Evolutionary conservation across 805 yeast genomes (phyloP).

Genomic region (Candida xyloterini): DNA sequence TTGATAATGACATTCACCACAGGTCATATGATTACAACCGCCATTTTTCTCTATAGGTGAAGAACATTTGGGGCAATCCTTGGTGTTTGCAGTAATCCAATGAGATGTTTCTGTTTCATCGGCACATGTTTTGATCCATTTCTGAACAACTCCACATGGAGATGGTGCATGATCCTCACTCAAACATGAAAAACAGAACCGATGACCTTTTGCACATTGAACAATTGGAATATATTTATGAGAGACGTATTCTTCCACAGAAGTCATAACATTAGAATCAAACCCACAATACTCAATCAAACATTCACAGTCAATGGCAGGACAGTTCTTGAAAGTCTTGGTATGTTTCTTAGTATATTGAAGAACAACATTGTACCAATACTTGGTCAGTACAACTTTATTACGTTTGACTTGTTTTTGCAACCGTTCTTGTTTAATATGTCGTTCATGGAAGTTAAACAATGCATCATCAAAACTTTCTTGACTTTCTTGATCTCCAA

Average conservation of each 20-base stretch:
- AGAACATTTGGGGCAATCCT: slow-evolving; percentile 80
- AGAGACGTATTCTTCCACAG: slow-evolving; percentile 25
- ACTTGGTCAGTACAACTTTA: slow-evolving; percentile 33
- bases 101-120: slow-evolving; percentile 86
- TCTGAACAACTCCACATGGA: slow-evolving; percentile 65
- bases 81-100: slow-evolving; percentile 85
- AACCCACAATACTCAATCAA: slow-evolving; percentile 43
- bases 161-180: slow-evolving; percentile 78
- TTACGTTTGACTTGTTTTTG: slow-evolving; percentile 25
- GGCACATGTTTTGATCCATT: slow-evolving; percentile 75
- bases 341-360: slow-evolving; percentile 51
- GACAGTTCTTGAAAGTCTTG: slow-evolving; percentile 67
- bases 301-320: slow-evolving; percentile 72
- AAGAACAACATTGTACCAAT: slow-evolving; percentile 43
- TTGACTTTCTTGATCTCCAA: slow-evolving; percentile 11
- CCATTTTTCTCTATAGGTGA: slow-evolving; percentile 87
- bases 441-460: slow-evolving; percentile 26
- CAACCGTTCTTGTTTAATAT: slow-evolving; percentile 20
- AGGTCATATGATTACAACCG: slow-evolving; percentile 96
- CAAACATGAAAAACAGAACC: slow-evolving; percentile 76
- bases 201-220: slow-evolving; percentile 60
- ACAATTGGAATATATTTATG: slow-evolving; percentile 58
- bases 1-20: slow-evolving; percentile 70
- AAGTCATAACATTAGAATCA: slow-evolving; percentile 29
- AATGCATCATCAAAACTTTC: slow-evolving; percentile 12